These are phyloP conservation scores for Phialocephala sp. DNA, from an alignment of 2,329 filamentous ascomycete species.

Conservation along the genomic window DNA sequence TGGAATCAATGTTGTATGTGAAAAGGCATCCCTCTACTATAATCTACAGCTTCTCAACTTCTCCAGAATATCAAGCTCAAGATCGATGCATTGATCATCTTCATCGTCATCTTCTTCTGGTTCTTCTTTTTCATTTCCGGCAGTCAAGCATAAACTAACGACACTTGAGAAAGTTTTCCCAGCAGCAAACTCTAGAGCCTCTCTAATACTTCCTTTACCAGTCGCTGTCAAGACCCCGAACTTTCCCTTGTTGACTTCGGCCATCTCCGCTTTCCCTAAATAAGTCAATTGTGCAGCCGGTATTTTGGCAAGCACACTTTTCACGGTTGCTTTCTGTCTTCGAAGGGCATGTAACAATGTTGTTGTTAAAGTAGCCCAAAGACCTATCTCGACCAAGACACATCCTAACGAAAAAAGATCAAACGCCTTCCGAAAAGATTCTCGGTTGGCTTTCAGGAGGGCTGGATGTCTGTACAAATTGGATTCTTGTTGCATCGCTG, in stretches of 20 bases:
- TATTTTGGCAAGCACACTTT: not conserved
- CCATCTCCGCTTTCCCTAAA: conserved; percentile 14
- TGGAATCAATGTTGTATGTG: no score
- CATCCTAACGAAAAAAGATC: conserved; percentile 29
- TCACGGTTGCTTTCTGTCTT: not conserved
- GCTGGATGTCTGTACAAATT: conserved; percentile 27
- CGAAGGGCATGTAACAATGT: conserved; percentile 2
- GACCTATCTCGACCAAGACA: conserved; percentile 11
- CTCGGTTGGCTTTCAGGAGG: conserved; percentile 10
- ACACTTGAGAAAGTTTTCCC: conserved; percentile 16
- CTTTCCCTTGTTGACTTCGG: conserved; percentile 10
- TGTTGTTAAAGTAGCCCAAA: not conserved
- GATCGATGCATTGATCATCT: conserved; percentile 17
- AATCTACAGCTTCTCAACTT: conserved; percentile 16
- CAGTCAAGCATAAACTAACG: conserved; percentile 13
- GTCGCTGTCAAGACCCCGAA: conserved; percentile 4
- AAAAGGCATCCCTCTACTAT: not conserved
- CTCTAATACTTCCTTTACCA: conserved; percentile 13
- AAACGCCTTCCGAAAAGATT: conserved; percentile 27
- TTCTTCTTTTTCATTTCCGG: not conserved
- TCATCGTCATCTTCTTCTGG: conserved; percentile 12
- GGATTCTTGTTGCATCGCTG: conserved; percentile 19
- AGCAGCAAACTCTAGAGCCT: conserved; percentile 16
- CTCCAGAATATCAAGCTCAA: conserved; percentile 19
- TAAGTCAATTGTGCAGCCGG: not conserved